phyloP scores from a whole-genome alignment of 2,329 filamentous ascomycete genomes.

The Xylaria arbuscula region DNA sequence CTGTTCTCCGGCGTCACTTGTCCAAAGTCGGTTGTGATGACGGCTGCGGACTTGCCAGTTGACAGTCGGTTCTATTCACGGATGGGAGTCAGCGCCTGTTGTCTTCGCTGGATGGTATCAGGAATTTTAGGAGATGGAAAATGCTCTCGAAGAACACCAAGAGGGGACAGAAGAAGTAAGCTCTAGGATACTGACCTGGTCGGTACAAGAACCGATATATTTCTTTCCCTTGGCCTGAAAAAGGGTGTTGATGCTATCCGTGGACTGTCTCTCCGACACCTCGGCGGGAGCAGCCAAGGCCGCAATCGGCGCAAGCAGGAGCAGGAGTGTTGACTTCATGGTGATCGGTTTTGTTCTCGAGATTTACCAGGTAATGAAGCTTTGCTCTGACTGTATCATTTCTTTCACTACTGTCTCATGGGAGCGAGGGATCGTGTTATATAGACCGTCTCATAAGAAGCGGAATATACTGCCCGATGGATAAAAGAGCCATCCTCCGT shows the following conservation, averaged over 20 bases:
- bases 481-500: constrained; percentile 31
- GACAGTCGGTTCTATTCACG: constrained; percentile 55
- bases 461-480: constrained; percentile 31
- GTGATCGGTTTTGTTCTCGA: constrained; percentile 33
- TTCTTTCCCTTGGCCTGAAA: constrained; percentile 73
- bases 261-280: constrained; percentile 54
- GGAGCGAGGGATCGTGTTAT: constrained; percentile 13
- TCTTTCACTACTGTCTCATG: neutral
- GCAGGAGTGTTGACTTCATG: constrained; percentile 51
- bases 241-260: constrained; percentile 63
- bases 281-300: constrained; percentile 52
- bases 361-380: neutral
- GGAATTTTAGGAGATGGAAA: neutral
- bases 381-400: neutral
- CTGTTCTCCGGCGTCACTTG: constrained; percentile 75
- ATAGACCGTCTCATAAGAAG: constrained; percentile 16
- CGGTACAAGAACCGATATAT: constrained; percentile 70
- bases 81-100: neutral
- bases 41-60: constrained; percentile 61
- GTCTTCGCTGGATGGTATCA: neutral
- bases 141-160: no score
- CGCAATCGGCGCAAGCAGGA: constrained; percentile 51
- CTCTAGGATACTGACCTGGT: constrained; percentile 52
- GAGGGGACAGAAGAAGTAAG: no score
- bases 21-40: constrained; percentile 71